Percentiles rank a stretch among this genome's conserved stretches.
These are phyloP conservation scores for Knoxdaviesia proteae DNA, from an alignment of 2,329 filamentous ascomycete species.

Conservation along the genomic window DNA sequence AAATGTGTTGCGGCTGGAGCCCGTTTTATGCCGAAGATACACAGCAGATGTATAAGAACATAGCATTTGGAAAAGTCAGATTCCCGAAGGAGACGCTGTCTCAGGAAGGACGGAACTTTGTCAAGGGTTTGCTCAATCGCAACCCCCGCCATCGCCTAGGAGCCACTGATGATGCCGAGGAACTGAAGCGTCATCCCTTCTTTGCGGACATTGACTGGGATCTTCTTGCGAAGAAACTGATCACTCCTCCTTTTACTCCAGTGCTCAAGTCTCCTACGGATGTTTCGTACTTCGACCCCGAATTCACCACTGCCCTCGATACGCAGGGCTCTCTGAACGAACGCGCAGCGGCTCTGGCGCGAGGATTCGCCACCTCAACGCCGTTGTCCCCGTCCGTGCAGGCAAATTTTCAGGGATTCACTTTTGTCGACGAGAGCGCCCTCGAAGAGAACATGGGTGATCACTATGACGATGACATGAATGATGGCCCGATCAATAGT, in stretches of 20 bases:
- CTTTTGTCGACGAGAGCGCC: conserved; percentile 93
- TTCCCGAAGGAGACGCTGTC: conserved; percentile 91
- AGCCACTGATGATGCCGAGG: conserved; percentile 75
- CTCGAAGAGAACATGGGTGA: conserved; percentile 66
- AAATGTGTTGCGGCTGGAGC: conserved; percentile 99
- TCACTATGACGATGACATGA: conserved; percentile 36
- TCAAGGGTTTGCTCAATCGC: conserved; percentile 89
- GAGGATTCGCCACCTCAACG: conserved; percentile 72
- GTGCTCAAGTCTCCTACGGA: conserved; percentile 91
- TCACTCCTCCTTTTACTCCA: conserved; percentile 92
- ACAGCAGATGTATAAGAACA: conserved; percentile 99
- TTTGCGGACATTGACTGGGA: conserved; percentile 91
- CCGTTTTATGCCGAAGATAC: conserved; percentile 98
- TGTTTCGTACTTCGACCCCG: conserved; percentile 94
- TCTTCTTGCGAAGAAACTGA: conserved; percentile 68
- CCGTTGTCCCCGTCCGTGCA: conserved; percentile 89
- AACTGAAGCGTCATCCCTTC: conserved; percentile 86
- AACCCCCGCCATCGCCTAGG: conserved; percentile 92
- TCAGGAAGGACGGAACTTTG: conserved; percentile 88
- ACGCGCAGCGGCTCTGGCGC: conserved; percentile 66
- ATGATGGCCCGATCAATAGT: conserved; percentile 22
- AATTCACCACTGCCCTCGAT: conserved; percentile 88
- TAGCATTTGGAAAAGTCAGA: conserved; percentile 93
- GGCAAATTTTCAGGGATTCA: conserved; percentile 96
- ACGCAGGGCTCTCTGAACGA: conserved; percentile 78